Percentiles rank a stretch among this genome's conserved stretches.
phyloP scores from a whole-genome alignment of 352 stramenopile genomes.

The Globisporangium iwayamae region DNA sequence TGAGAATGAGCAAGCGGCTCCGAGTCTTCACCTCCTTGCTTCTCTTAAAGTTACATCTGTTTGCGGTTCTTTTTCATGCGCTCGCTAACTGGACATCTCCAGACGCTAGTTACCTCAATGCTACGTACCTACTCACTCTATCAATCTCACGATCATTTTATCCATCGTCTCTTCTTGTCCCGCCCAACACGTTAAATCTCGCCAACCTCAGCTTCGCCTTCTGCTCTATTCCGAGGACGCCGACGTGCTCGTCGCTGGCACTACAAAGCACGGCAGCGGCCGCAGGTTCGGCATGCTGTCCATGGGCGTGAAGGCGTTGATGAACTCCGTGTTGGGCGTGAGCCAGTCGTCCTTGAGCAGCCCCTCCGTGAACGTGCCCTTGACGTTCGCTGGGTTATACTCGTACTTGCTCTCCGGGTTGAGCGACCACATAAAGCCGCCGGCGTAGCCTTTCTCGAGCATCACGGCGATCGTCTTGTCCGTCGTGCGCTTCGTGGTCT shows the following conservation, averaged over 20 bases:
- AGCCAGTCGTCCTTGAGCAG: slow-evolving; percentile 78
- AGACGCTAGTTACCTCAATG: too few relatives aligned
- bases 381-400: slow-evolving; percentile 61
- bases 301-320: slow-evolving; percentile 65
- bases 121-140: too few relatives aligned
- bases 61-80: too few relatives aligned
- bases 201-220: background rate
- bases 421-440: slow-evolving; percentile 82
- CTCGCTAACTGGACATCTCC: too few relatives aligned
- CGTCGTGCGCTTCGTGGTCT: slow-evolving; percentile 71
- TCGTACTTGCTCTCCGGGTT: slow-evolving; percentile 77
- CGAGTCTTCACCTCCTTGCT: too few relatives aligned
- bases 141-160: too few relatives aligned
- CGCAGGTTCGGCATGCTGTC: slow-evolving; percentile 58
- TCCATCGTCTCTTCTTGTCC: too few relatives aligned
- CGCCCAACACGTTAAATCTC: background rate
- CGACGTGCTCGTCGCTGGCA: background rate
- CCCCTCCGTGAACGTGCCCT: slow-evolving; percentile 65
- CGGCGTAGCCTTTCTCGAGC: slow-evolving; percentile 56
- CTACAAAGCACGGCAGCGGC: slow-evolving; percentile 58
- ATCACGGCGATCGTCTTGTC: slow-evolving; percentile 70
- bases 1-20: too few relatives aligned
- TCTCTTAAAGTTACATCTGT: too few relatives aligned
- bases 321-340: slow-evolving; percentile 62
- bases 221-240: background rate